Evolutionary conservation across 2,329 filamentous ascomycete species (phyloP).

Genomic region (Apiospora koreana): DNA sequence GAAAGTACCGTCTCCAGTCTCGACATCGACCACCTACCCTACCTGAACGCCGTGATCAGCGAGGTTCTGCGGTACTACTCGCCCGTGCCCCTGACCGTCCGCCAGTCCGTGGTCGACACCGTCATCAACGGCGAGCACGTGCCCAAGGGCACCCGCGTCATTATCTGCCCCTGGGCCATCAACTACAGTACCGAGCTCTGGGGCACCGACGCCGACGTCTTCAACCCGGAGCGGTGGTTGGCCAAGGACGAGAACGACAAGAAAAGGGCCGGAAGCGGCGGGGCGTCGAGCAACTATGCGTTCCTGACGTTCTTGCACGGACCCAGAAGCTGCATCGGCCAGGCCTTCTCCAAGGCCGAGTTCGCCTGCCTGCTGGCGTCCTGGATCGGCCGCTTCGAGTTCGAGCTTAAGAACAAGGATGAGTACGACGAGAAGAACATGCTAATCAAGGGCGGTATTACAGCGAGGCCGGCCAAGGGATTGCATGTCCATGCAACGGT

Average conservation of each 20-base stretch:
- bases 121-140: conserved; percentile 58
- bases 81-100: conserved; percentile 57
- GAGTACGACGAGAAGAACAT: conserved; percentile 68
- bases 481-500: conserved; percentile 68
- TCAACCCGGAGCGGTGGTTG: conserved; percentile 80
- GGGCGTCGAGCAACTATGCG: conserved; percentile 74
- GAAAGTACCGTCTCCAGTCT: conserved; percentile 28
- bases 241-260: conserved; percentile 34
- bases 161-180: conserved; percentile 65
- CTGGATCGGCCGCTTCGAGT: conserved; percentile 74
- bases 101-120: conserved; percentile 57
- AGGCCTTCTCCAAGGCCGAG: conserved; percentile 78
- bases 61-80: conserved; percentile 44
- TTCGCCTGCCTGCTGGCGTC: conserved; percentile 80
- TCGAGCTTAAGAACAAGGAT: conserved; percentile 56
- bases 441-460: conserved; percentile 69
- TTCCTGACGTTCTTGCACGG: conserved; percentile 85
- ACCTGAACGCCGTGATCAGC: conserved; percentile 44
- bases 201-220: conserved; percentile 73
- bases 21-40: conserved; percentile 41
- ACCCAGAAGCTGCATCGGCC: conserved; percentile 82
- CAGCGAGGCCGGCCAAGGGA: conserved; percentile 71
- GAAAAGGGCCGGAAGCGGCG: conserved; percentile 59
- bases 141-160: conserved; percentile 64
- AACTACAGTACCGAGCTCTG: conserved; percentile 72